phyloP scores from a whole-genome alignment of 495 filamentous ascomycete species.

The Penicillium mononematosum region DNA sequence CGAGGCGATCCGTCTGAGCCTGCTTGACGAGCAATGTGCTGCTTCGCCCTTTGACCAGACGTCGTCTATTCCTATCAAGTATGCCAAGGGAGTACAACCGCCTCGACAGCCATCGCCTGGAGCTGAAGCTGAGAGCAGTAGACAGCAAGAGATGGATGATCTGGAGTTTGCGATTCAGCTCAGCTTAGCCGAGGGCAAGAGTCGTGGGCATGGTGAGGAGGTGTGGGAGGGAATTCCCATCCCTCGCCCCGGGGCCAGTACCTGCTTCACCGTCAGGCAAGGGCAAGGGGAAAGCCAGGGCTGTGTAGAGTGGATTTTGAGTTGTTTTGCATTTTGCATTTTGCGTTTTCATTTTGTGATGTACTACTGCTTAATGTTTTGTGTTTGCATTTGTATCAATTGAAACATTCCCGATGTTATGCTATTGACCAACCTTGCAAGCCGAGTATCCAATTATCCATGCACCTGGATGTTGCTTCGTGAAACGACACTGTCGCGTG shows the following conservation, averaged over 20 bases:
- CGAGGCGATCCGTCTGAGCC: conserved; percentile 74
- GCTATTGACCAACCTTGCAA: too few relatives aligned
- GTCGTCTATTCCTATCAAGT: conserved; percentile 53
- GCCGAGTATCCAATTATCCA: too few relatives aligned
- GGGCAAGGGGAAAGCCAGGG: conserved; percentile 46
- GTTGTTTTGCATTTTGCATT: not conserved
- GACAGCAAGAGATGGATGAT: conserved; percentile 63
- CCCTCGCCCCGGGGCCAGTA: conserved; percentile 45
- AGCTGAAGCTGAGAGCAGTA: conserved; percentile 36
- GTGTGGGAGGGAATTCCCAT: conserved; percentile 58
- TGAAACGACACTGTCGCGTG: too few relatives aligned
- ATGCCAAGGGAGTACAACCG: conserved; percentile 38
- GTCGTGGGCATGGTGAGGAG: conserved; percentile 36
- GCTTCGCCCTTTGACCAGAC: conserved; percentile 26
- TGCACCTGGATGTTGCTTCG: too few relatives aligned
- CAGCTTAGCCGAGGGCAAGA: conserved; percentile 77
- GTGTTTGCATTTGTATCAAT: not conserved
- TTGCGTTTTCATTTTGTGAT: not conserved
- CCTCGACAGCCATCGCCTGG: conserved; percentile 23
- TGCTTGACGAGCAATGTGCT: conserved; percentile 53
- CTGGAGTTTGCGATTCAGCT: conserved; percentile 80
- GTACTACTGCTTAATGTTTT: not conserved
- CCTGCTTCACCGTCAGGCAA: conserved; percentile 42
- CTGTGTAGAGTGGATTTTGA: conserved; percentile 30
- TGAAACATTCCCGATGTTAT: too few relatives aligned